phyloP scores from a whole-genome alignment of 495 filamentous ascomycete species.

The Talaromyces thailandensis region DNA sequence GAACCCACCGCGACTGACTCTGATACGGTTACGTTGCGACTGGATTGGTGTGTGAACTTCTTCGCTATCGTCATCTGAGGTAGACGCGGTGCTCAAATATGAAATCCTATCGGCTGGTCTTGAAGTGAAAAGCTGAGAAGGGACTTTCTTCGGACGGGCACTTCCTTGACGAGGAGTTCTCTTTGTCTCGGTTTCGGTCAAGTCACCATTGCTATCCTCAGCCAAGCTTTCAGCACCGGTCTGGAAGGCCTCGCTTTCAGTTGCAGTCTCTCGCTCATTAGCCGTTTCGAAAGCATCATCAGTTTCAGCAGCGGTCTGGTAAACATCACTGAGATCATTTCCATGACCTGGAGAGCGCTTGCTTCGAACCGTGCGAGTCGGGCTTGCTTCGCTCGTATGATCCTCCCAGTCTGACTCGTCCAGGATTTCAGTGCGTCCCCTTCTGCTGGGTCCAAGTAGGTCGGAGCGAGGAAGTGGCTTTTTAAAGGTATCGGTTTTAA shows the following conservation, averaged over 20 bases:
- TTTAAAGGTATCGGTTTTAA: slow-evolving; percentile 61
- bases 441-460: slow-evolving; percentile 69
- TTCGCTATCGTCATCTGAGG: slow-evolving; percentile 71
- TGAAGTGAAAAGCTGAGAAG: slow-evolving; percentile 31
- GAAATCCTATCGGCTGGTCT: slow-evolving; percentile 54
- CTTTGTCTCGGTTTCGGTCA: slow-evolving; percentile 78
- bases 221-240: slow-evolving; percentile 77
- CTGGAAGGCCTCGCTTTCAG: slow-evolving; percentile 90
- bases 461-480: slow-evolving; percentile 61
- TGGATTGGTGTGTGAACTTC: slow-evolving; percentile 57
- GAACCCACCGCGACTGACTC: slow-evolving; percentile 52
- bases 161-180: slow-evolving; percentile 29
- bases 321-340: slow-evolving; percentile 52
- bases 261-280: slow-evolving; percentile 63
- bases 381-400: slow-evolving; percentile 44
- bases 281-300: slow-evolving; percentile 76
- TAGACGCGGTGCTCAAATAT: slow-evolving; percentile 83
- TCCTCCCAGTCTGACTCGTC: slow-evolving; percentile 91
- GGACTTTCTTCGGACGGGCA: slow-evolving; percentile 18
- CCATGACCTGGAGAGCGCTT: slow-evolving; percentile 16
- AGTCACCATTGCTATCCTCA: slow-evolving; percentile 68
- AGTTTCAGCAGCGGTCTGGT: slow-evolving; percentile 78
- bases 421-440: slow-evolving; percentile 63
- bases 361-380: slow-evolving; percentile 24
- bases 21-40: slow-evolving; percentile 60